Evolutionary conservation across 441 rosid genomes (phyloP).

Genomic region (Raphanus hybrid): DNA sequence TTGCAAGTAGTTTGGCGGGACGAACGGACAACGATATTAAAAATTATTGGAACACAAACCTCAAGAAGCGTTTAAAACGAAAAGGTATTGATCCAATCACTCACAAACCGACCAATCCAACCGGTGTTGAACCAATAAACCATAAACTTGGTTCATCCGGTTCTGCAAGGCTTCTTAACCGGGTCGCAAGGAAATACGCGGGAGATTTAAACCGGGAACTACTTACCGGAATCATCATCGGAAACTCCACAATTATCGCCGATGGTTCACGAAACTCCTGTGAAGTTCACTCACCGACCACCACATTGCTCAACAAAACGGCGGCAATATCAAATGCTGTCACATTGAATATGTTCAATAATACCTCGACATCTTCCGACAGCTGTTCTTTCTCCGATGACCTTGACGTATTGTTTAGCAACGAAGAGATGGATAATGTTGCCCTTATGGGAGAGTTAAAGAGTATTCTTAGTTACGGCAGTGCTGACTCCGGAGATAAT

Average conservation of each 20-base stretch:
- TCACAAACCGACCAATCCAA: conserved; percentile 23
- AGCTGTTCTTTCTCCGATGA: conserved; percentile 16
- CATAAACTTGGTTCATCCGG: conserved; percentile 19
- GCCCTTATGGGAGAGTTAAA: conserved; percentile 39
- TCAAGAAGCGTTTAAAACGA: conserved; percentile 39
- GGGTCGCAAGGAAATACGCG: conserved; percentile 37
- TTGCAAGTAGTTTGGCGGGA: conserved; percentile 37
- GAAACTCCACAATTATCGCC: conserved; percentile 9
- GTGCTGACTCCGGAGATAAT: neutral
- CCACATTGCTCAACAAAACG: conserved; percentile 11
- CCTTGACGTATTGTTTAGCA: conserved; percentile 17
- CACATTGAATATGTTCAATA: neutral
- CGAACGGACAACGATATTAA: conserved; percentile 44
- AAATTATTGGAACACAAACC: conserved; percentile 46
- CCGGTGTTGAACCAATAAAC: neutral
- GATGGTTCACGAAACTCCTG: conserved; percentile 23
- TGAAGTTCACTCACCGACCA: neutral
- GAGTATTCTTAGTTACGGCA: conserved; percentile 13
- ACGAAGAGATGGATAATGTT: conserved; percentile 33
- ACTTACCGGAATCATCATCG: conserved; percentile 32
- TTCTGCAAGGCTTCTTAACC: conserved; percentile 35
- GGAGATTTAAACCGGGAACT: conserved; percentile 31
- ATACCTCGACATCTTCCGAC: neutral
- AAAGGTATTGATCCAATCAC: conserved; percentile 28
- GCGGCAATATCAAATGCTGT: neutral